These are phyloP conservation scores for Pterocarpus macrocarpus DNA, from an alignment of 306 rosid species.

Conservation along the genomic window DNA sequence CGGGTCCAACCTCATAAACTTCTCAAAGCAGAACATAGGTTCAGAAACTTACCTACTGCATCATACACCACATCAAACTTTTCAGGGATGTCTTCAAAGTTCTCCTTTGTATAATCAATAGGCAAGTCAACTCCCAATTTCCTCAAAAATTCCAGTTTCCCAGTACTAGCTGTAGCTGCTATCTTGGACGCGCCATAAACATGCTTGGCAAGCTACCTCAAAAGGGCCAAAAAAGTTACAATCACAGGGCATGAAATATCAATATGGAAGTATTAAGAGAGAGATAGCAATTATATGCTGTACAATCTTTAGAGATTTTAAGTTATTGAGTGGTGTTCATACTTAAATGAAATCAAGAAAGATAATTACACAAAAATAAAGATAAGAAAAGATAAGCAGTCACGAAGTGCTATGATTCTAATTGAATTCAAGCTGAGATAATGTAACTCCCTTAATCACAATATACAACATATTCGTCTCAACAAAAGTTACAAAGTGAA, in stretches of 20 bases:
- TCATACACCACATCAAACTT: conserved; percentile 65
- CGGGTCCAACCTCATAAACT: too few species aligned
- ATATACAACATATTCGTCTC: background rate
- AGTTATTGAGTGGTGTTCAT: background rate
- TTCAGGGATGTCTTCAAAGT: conserved; percentile 68
- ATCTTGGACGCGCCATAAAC: conserved; percentile 74
- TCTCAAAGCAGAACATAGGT: background rate
- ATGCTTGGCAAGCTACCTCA: conserved; percentile 74
- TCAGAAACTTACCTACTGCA: conserved; percentile 42
- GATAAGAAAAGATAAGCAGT: too few species aligned
- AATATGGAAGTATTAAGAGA: background rate
- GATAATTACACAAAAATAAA: background rate
- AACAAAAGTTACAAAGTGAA: background rate
- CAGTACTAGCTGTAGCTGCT: conserved; percentile 69
- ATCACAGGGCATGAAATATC: background rate
- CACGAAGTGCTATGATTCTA: background rate
- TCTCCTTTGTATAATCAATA: conserved; percentile 77
- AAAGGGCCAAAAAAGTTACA: background rate
- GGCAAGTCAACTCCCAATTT: conserved; percentile 73
- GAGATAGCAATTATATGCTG: background rate
- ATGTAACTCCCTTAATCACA: background rate
- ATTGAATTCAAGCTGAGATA: background rate
- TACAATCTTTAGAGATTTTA: background rate
- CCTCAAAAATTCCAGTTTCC: conserved; percentile 63
- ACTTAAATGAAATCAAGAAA: background rate